Percentiles rank a stretch among this genome's conserved stretches.
These are phyloP conservation scores for Waltergamsia citrina DNA, from an alignment of 2,329 filamentous ascomycete species.

Conservation along the genomic window DNA sequence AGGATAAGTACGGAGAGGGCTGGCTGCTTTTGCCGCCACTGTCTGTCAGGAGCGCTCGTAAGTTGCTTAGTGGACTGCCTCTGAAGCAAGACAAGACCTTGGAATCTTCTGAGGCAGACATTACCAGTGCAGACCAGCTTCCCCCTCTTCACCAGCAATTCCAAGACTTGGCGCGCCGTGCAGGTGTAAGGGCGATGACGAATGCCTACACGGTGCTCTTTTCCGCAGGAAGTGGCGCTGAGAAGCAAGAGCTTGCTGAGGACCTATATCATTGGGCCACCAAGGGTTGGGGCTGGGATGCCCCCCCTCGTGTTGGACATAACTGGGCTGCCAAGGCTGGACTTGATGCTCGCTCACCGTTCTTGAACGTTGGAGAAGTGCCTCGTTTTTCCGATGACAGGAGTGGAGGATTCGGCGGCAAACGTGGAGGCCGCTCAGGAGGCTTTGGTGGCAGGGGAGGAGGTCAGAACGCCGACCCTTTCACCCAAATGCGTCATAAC, in stretches of 20 bases:
- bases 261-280: constrained; percentile 44
- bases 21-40: constrained; percentile 53
- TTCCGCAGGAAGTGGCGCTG: constrained; percentile 29
- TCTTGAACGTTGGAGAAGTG: constrained; percentile 23
- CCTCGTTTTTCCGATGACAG: constrained; percentile 3
- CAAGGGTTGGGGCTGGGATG: constrained; percentile 39
- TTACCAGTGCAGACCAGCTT: constrained; percentile 35
- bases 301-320: constrained; percentile 29
- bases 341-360: constrained; percentile 12
- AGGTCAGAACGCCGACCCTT: constrained; percentile 9
- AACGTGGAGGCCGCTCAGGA: constrained; percentile 9
- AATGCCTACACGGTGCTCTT: constrained; percentile 48
- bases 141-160: constrained; percentile 35
- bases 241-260: constrained; percentile 29
- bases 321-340: constrained; percentile 20
- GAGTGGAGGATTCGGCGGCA: constrained; percentile 8
- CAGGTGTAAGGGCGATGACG: constrained; percentile 23
- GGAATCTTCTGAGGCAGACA: constrained; percentile 39
- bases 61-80: constrained; percentile 48
- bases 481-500: constrained; percentile 9
- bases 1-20: constrained; percentile 62
- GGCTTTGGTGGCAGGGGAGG: constrained; percentile 9
- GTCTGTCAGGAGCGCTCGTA: constrained; percentile 38
- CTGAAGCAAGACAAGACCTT: constrained; percentile 46
- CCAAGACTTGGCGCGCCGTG: constrained; percentile 27